Evolutionary conservation across 768 basidiomycete species (phyloP), one percentile per base, ranked within the genome.

Genomic region (Kwoniella europaea): DNA sequence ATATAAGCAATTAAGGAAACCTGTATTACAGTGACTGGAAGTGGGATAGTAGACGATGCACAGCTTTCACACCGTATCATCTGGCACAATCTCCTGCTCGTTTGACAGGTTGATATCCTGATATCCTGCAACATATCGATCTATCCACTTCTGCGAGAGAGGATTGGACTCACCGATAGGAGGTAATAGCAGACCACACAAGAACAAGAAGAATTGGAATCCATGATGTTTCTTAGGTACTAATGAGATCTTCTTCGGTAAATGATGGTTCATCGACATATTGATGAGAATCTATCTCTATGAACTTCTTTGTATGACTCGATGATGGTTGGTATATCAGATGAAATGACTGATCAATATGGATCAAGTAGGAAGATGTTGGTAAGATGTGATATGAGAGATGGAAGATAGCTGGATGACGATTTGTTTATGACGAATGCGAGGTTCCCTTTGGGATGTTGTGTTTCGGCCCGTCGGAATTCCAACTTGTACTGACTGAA

Each of bases 181-280:
- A 10, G 94, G 94, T 68, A 98, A 89, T 62, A 98, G 86, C 1
- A 92, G 91, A n/a, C 94, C 95, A 68, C 92, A 83, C 63, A 97
- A 88, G 84, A 94, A 94, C 43, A 98, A 87, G 12, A 94, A 50
- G 68, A 91, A 89, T 15, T 89, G 85, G 82, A 90, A 96, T 35
- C 90, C 93, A 86, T 96, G 93, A 79, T 92, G 87, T 53, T 87
- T 87, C 81, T 87, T 89, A 18, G 93, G 92, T 62, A 86, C 89
- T 59, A 90, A 82, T 67, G 89, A 88, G 61, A 88, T 83, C 78
- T 91, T 91, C 69, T 81, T 80, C 3, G 82, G 82, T 1, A 82
- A 57, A 50, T 76, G 67, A 62, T 79, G 77, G 44, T 77, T 75
- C 29, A 70, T 59, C 50, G 79, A 76, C 79, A 82, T 82, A 9